A percentile compares a stretch with the other conserved stretches of the same genome.
These are phyloP conservation scores for Blyttiomyces sp. DNA, from an alignment of 371 early-diverging fungal genomes.

Conservation along the genomic window DNA sequence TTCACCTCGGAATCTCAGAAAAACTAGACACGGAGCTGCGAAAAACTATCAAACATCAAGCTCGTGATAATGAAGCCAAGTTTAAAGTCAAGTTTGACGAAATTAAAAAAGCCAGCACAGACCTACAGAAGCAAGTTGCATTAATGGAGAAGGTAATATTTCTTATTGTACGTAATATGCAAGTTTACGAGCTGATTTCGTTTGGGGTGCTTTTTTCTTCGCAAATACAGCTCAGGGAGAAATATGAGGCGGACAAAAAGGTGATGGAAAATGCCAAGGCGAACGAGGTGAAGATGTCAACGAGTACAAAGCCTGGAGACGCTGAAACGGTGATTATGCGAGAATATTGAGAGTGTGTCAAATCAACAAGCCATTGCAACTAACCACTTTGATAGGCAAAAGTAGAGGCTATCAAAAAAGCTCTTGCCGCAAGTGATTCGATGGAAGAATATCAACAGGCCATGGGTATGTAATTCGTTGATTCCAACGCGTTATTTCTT, in stretches of 20 bases:
- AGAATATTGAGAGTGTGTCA: background rate
- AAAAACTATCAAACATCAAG: slow-evolving; percentile 21
- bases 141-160: slow-evolving; percentile 21
- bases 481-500: background rate
- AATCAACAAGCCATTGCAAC: too few species aligned
- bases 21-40: slow-evolving; percentile 31
- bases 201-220: too few species aligned
- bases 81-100: slow-evolving; percentile 35
- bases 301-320: slow-evolving; percentile 13
- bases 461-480: slow-evolving; percentile 16
- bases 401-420: slow-evolving; percentile 31
- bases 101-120: slow-evolving; percentile 19
- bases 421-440: slow-evolving; percentile 14
- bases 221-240: slow-evolving; percentile 9
- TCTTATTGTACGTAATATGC: background rate
- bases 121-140: slow-evolving; percentile 25
- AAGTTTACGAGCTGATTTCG: too few species aligned
- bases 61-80: slow-evolving; percentile 24
- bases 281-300: slow-evolving; percentile 21
- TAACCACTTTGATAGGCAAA: background rate
- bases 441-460: slow-evolving; percentile 24
- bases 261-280: slow-evolving; percentile 26
- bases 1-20: slow-evolving; percentile 20
- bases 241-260: slow-evolving; percentile 29
- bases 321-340: slow-evolving; percentile 20